Evolutionary conservation across 345 rosid species (phyloP).

Genomic region (Aquilaria yunnanensis): DNA sequence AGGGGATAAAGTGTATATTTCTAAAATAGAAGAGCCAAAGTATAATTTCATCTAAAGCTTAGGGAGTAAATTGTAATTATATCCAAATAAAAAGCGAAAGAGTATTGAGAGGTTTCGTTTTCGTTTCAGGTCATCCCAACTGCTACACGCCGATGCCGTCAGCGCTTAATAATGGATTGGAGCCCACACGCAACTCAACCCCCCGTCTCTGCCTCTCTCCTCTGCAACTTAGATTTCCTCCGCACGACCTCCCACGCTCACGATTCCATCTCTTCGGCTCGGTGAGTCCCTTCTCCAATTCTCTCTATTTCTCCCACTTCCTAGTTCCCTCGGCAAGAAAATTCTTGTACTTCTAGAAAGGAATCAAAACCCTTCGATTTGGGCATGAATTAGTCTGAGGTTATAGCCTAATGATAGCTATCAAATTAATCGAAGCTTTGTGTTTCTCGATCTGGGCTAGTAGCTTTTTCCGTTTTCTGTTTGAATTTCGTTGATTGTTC

Average conservation of each 20-base stretch:
- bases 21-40: too few species aligned
- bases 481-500: not conserved
- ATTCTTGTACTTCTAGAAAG: not conserved
- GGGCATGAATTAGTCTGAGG: slow-evolving; percentile 26
- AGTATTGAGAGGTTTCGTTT: not conserved
- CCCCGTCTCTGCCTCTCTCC: slow-evolving; percentile 20
- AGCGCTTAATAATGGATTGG: slow-evolving; percentile 24
- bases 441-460: too few species aligned
- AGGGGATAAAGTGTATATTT: too few species aligned
- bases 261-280: slow-evolving; percentile 11
- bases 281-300: slow-evolving; percentile 23
- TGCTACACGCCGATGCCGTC: slow-evolving; percentile 54
- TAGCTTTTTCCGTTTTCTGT: not conserved
- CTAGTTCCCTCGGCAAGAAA: not conserved
- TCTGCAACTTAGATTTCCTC: slow-evolving; percentile 21
- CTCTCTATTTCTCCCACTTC: not conserved
- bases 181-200: slow-evolving; percentile 43
- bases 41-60: too few species aligned
- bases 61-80: too few species aligned
- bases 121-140: slow-evolving; percentile 27
- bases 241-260: slow-evolving; percentile 36
- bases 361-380: not conserved
- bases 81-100: too few species aligned
- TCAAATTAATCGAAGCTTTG: too few species aligned
- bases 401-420: not conserved